Percentiles rank a stretch among this genome's conserved stretches.
phyloP scores from a whole-genome alignment of 495 filamentous ascomycete genomes.

The Rostrohypoxylon terebratum region DNA sequence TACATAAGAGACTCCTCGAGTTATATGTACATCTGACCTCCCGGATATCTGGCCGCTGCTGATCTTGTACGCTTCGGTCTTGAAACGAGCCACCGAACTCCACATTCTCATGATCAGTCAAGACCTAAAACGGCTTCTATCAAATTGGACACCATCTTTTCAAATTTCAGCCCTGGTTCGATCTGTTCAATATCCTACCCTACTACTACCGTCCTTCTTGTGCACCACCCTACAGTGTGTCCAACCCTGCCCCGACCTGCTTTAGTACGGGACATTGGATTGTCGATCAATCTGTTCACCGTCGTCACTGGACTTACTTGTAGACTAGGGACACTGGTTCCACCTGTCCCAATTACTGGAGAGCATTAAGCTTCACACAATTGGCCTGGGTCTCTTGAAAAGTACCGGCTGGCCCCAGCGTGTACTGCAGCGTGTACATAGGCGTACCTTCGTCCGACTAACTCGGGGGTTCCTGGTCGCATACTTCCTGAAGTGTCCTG shows the following conservation, averaged over 20 bases:
- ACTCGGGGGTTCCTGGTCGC: constrained; percentile 52
- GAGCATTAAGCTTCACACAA: constrained; percentile 58
- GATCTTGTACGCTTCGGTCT: constrained; percentile 55
- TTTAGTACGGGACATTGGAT: constrained; percentile 55
- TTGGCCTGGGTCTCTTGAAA: constrained; percentile 50
- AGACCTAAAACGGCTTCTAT: constrained; percentile 53
- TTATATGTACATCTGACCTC: constrained; percentile 50
- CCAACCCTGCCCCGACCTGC: constrained; percentile 47
- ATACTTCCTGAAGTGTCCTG: constrained; percentile 52
- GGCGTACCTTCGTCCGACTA: constrained; percentile 48
- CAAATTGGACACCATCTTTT: constrained; percentile 53
- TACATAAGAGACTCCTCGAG: constrained; percentile 26
- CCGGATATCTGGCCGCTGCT: constrained; percentile 56
- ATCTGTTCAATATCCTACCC: constrained; percentile 52
- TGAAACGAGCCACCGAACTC: constrained; percentile 55
- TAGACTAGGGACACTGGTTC: constrained; percentile 53
- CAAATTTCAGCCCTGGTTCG: constrained; percentile 53
- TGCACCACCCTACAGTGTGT: constrained; percentile 45
- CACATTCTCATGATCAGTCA: constrained; percentile 55
- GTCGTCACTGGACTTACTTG: constrained; percentile 58
- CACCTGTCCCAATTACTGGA: constrained; percentile 59
- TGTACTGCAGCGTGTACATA: constrained; percentile 36
- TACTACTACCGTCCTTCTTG: constrained; percentile 47
- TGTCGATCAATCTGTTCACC: constrained; percentile 61
- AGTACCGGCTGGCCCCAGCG: constrained; percentile 54